Evolutionary conservation across 345 rosid species (phyloP), one percentile per base, ranked within the genome.

Genomic region (Gossypium bickii): DNA sequence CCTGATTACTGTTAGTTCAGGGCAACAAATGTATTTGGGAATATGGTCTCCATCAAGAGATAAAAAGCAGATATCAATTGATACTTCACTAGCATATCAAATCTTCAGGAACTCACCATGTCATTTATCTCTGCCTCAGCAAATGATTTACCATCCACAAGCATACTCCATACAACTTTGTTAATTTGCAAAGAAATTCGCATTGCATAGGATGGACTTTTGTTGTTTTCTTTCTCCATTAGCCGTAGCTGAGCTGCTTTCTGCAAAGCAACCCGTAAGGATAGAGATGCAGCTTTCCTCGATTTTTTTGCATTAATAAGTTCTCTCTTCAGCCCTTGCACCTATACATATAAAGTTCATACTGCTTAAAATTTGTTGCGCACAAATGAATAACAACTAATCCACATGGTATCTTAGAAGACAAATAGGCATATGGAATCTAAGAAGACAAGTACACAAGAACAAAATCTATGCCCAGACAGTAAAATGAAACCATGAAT

Each of bases 51-150:
- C 65, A 38, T 25, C 41, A 58, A 22, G 9, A 41, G 64, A 58
- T 20, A 72, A 44, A 44, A 45, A 13, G 41, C 41, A 72, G 38
- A 20, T 41, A 72, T 7, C 18, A 38, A n/a, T 25, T 72, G 34
- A 56, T 38, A n/a, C 66, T 53, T 53, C 29, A 18, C 34, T 49
- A 65, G 22, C 20, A 64, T 51, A 64, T 74, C 64, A 57, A 34
- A 64, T 65, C 47, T 74, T 78, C 71, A 72, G 79, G n/a, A 53
- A 80, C 91, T 80, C 78, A 95, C 99, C 98, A 95, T 84, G 86
- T 95, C 98, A 87, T 89, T 95, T 82, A 95, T 95, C 90, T 95
- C 98, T 63, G 98, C 96, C 84, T 95, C 99, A 20, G 99, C 99
- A 88, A 95, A 93, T 72, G 98, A 79, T 91, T 95, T 95, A 61